Conservation (phyloP, 75 land plant genomes). For the Selaginella tamariscina region DNA sequence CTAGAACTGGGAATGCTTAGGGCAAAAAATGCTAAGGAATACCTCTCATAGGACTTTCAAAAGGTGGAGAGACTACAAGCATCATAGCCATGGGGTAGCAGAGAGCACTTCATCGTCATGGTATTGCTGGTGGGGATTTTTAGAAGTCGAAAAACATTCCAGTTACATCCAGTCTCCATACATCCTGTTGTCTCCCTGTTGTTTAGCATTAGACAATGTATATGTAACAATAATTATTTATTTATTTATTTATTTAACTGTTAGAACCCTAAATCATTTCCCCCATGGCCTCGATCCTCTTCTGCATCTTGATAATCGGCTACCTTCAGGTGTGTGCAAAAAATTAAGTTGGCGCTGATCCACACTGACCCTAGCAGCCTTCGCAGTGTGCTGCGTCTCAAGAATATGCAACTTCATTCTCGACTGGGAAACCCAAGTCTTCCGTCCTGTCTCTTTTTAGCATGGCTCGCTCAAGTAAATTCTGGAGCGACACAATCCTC, state of each 20-base stretch:
- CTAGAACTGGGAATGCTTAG: too few relatives aligned
- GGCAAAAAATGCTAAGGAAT: too few relatives aligned
- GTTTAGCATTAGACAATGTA: neutral
- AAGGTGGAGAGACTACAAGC: too few relatives aligned
- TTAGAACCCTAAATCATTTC: neutral
- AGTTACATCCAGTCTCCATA: neutral
- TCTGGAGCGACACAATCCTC: conserved; percentile 63
- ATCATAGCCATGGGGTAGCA: too few relatives aligned
- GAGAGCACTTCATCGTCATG: neutral
- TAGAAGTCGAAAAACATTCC: neutral
- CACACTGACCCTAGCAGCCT: too few relatives aligned
- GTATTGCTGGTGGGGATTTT: neutral
- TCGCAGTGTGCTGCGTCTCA: too few relatives aligned
- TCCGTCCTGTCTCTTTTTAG: conserved; percentile 85
- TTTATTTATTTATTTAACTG: too few relatives aligned
- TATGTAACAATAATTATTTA: neutral
- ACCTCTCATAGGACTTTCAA: too few relatives aligned
- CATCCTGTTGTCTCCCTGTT: neutral
- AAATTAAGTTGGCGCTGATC: neutral
- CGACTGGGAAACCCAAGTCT: conserved; percentile 15
- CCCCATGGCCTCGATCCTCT: neutral
- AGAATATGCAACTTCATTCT: neutral
- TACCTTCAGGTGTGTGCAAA: neutral
- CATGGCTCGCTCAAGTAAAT: conserved; percentile 51
- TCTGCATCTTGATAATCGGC: neutral